A percentile compares a stretch with the other conserved stretches of the same genome.
Evolutionary conservation across 164 flowering plant species (phyloP).

Genomic region (Platanus orientalis): DNA sequence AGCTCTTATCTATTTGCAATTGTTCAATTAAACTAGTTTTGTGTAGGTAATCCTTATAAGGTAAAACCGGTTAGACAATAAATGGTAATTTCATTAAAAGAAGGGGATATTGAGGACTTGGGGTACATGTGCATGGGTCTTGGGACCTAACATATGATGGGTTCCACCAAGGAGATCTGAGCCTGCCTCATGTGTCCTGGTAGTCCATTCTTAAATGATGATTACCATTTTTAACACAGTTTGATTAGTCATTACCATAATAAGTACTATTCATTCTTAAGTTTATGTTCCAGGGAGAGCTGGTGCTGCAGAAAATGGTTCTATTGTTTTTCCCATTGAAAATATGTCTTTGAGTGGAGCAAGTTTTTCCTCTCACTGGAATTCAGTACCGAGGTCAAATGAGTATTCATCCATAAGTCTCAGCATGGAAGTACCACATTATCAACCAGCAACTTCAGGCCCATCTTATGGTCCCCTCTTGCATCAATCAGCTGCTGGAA

Average conservation of each 20-base stretch:
- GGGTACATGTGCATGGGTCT: neutral
- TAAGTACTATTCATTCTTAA: constrained; percentile 5
- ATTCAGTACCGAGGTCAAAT: constrained; percentile 31
- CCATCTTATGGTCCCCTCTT: constrained; percentile 33
- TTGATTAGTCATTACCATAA: neutral
- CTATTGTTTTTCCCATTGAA: constrained; percentile 34
- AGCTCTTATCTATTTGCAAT: constrained; percentile 1
- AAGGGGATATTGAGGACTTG: neutral
- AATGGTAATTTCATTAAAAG: neutral
- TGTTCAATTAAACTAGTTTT: neutral
- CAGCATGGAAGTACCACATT: constrained; percentile 26
- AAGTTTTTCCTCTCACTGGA: constrained; percentile 39
- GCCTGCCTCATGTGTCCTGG: neutral
- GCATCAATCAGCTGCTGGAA: constrained; percentile 26
- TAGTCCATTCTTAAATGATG: no score
- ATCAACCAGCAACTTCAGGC: constrained; percentile 29
- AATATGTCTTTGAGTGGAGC: constrained; percentile 29
- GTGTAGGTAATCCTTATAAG: neutral
- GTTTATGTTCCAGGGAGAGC: constrained; percentile 27
- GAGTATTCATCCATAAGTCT: constrained; percentile 35
- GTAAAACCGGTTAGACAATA: neutral
- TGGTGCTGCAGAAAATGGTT: constrained; percentile 28
- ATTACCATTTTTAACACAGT: neutral
- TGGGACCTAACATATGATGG: neutral
- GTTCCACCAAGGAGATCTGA: neutral